phyloP scores from a whole-genome alignment of 2,329 filamentous ascomycete genomes.

The Apiospora koreana region DNA sequence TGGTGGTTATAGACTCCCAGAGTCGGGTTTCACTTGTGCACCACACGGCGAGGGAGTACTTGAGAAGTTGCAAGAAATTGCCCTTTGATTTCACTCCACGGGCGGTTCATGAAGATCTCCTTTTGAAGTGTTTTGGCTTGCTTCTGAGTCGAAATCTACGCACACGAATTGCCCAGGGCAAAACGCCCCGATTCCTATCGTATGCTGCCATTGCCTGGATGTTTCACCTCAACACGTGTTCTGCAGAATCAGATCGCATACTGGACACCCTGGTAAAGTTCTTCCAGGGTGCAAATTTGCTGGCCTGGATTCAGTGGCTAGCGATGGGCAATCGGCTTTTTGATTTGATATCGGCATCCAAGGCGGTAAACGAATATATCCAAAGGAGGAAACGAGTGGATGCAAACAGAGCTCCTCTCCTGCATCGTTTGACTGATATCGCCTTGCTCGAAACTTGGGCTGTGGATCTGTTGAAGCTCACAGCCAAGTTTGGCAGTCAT shows the following conservation, averaged over 20 bases:
- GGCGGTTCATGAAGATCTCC: slow-evolving; percentile 10
- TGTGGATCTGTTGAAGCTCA: slow-evolving; percentile 17
- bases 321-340: slow-evolving; percentile 15
- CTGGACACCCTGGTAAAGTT: slow-evolving; percentile 13
- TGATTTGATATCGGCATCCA: slow-evolving; percentile 13
- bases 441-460: slow-evolving; percentile 17
- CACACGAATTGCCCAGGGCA: background rate
- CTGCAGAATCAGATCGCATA: background rate
- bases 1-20: slow-evolving; percentile 16
- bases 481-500: slow-evolving; percentile 15
- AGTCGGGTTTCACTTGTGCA: slow-evolving; percentile 17
- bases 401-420: background rate
- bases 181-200: slow-evolving; percentile 3
- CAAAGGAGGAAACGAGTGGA: slow-evolving; percentile 1
- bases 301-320: slow-evolving; percentile 19
- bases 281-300: slow-evolving; percentile 12
- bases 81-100: slow-evolving; percentile 8
- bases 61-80: slow-evolving; percentile 4
- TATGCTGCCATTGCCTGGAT: slow-evolving; percentile 16
- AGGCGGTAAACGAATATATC: slow-evolving; percentile 1
- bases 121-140: slow-evolving; percentile 11
- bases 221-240: slow-evolving; percentile 13
- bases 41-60: slow-evolving; percentile 21
- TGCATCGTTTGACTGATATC: slow-evolving; percentile 12
- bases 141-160: background rate